Evolutionary conservation across 2,329 filamentous ascomycete genomes (phyloP), one percentile per base, ranked within the genome.

Genomic region (Fusarium sp.): DNA sequence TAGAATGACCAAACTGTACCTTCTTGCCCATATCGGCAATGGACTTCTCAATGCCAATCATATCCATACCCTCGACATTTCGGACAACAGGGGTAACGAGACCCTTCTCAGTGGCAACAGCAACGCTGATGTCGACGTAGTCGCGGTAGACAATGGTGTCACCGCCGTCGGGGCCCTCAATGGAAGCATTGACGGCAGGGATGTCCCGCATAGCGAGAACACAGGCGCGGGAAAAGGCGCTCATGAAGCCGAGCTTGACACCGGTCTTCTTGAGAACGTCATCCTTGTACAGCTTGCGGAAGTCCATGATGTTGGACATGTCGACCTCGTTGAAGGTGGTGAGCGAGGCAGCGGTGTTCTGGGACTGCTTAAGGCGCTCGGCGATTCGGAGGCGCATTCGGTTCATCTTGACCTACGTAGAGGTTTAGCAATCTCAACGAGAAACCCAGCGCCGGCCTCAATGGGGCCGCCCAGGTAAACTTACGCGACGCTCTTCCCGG

Each of bases 321-420:
- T 99, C 96, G 67, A 99, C 96, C 82, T 98, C 95, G 81, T 99
- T 97, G 87, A 99, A 99, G 25, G 96, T 99, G 51, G 96, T 98
- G 58, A 99, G 86, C 4, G 96, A 97, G 46, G 96, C 96, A 55
- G 96, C 95, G 2, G 96, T 98, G 84, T 99, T 99, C 80, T 99
- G 96, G 18, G 96, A 98, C 81, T 99, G 96, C 89, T 99, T 99
- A 71, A 99, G 88, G 74, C 96, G 93, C 85, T 99, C 96, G 55
- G 96, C 93, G 74, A 98, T 99, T 68, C 96, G 91, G 67, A 98
- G 89, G 72, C 96, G 93, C 96, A 99, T 99, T 71, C 96, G 93
- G 86, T 98, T 98, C 96, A 99, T 99, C 87, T 99, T 99, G 77
- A 98, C 93, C 92, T 96, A 75, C 61, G 69, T 20, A 57, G 8